Conservation (phyloP, 2,329 filamentous ascomycete species). For the Sclerotinia nivalis region DNA sequence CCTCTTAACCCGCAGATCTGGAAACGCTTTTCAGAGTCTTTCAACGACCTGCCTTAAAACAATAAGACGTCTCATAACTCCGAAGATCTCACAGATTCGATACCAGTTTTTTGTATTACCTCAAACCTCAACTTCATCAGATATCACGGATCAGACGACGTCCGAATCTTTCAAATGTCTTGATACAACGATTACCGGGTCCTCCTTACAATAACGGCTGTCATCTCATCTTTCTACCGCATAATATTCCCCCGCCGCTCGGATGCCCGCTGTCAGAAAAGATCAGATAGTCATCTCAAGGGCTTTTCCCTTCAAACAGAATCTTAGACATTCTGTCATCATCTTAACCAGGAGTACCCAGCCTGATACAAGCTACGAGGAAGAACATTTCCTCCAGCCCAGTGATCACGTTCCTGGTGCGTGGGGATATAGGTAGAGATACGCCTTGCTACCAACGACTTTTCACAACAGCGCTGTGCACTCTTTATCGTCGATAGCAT, state of each 20-base stretch:
- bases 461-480: slow-evolving; percentile 45
- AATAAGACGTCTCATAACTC: slow-evolving; percentile 16
- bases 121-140: slow-evolving; percentile 18
- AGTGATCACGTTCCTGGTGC: slow-evolving; percentile 34
- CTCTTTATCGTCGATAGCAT: slow-evolving; percentile 53
- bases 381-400: slow-evolving; percentile 38
- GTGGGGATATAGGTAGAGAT: slow-evolving; percentile 45
- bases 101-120: neutral
- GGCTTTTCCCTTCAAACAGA: slow-evolving; percentile 49
- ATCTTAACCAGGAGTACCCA: slow-evolving; percentile 40
- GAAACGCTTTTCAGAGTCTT: slow-evolving; percentile 1
- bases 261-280: slow-evolving; percentile 56
- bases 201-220: neutral
- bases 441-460: slow-evolving; percentile 24
- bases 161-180: slow-evolving; percentile 14
- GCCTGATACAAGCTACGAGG: slow-evolving; percentile 43
- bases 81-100: slow-evolving; percentile 15
- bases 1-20: slow-evolving; percentile 19
- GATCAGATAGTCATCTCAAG: slow-evolving; percentile 53
- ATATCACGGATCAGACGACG: slow-evolving; percentile 20
- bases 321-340: slow-evolving; percentile 41
- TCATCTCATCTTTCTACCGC: slow-evolving; percentile 17
- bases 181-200: slow-evolving; percentile 15
- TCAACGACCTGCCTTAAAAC: slow-evolving; percentile 21
- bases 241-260: slow-evolving; percentile 42